Evolutionary conservation across 1,139 yeast genomes (phyloP).

Genomic region (Tardiomyces digboiensis): DNA sequence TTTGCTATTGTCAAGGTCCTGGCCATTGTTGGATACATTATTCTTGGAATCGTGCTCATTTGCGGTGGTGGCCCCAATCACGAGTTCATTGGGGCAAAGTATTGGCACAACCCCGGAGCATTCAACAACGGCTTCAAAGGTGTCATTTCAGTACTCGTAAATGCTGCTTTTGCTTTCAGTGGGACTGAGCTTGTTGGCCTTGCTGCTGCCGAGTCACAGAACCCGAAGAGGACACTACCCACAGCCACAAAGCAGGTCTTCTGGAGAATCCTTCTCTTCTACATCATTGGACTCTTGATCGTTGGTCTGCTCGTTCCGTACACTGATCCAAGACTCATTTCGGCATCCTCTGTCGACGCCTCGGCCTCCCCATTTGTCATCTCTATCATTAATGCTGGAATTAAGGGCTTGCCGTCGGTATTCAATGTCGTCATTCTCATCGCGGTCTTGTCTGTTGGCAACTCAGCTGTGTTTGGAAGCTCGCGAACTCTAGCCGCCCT

Average conservation of each 20-base stretch:
- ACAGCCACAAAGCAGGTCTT: conserved; percentile 63
- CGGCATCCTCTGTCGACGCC: conserved; percentile 46
- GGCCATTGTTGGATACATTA: conserved; percentile 56
- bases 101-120: conserved; percentile 61
- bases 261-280: conserved; percentile 63
- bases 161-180: conserved; percentile 84
- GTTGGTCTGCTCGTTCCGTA: conserved; percentile 61
- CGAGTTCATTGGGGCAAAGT: conserved; percentile 53
- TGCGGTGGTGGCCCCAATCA: conserved; percentile 60
- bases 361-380: conserved; percentile 69
- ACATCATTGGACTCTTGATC: conserved; percentile 47
- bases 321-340: conserved; percentile 39
- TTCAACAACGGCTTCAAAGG: conserved; percentile 69
- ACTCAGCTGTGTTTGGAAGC: conserved; percentile 67
- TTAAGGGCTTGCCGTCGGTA: conserved; percentile 54
- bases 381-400: conserved; percentile 50
- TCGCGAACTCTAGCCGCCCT: conserved; percentile 77
- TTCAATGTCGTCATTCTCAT: conserved; percentile 65
- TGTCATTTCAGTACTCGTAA: conserved; percentile 66
- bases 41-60: conserved; percentile 50
- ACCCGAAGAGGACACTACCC: conserved; percentile 64
- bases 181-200: conserved; percentile 80
- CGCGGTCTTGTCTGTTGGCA: conserved; percentile 66
- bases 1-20: conserved; percentile 49
- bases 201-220: conserved; percentile 56